Conservation (phyloP, 176 grass and related monocot genomes). For the Ampelocalamus luodianensis region DNA sequence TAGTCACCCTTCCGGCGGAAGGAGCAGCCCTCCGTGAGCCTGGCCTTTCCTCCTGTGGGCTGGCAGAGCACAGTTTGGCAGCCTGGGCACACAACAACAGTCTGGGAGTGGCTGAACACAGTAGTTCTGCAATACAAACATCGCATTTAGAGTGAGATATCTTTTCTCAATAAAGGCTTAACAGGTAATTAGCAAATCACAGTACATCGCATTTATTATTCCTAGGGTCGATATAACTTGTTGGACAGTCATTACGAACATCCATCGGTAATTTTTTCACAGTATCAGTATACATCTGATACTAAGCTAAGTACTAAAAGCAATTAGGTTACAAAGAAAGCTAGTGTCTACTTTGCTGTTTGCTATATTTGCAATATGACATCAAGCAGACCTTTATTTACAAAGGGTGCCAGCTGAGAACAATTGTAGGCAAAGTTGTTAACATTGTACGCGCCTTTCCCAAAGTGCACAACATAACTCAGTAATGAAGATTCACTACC, state of each 20-base stretch:
- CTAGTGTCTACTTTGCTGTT: background rate
- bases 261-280: background rate
- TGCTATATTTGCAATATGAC: background rate
- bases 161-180: background rate
- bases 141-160: background rate
- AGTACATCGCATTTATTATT: background rate
- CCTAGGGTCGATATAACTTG: background rate
- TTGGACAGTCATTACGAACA: background rate
- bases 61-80: slow-evolving; percentile 77
- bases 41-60: slow-evolving; percentile 72
- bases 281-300: background rate
- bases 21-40: slow-evolving; percentile 76
- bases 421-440: background rate
- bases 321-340: background rate
- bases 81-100: slow-evolving; percentile 68
- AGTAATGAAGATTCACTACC: background rate
- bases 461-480: background rate
- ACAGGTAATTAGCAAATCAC: background rate
- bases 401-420: background rate
- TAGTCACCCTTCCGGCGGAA: slow-evolving; percentile 77
- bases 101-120: slow-evolving; percentile 80
- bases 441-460: background rate
- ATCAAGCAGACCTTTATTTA: background rate
- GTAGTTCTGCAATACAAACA: slow-evolving; percentile 55
- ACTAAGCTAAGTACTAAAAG: background rate